Evolutionary conservation across 305 asterid species (phyloP).

Genomic region (Ruellia speciosa): DNA sequence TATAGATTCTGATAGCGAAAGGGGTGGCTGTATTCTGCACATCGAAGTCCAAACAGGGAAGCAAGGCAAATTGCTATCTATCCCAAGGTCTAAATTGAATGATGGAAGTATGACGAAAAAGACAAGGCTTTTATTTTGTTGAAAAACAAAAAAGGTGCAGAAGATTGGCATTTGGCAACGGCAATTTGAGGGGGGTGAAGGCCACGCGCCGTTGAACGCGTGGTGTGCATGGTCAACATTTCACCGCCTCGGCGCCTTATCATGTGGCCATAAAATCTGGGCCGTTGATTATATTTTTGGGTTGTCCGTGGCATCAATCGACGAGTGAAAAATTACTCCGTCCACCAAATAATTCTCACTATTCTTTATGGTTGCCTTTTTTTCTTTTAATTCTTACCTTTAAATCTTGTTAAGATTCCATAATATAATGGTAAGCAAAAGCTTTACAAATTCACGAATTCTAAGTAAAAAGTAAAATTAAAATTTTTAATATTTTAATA

Average conservation of each 20-base stretch:
- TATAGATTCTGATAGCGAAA: constrained; percentile 13
- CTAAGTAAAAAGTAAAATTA: too few species aligned
- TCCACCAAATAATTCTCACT: neutral
- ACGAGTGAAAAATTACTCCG: neutral
- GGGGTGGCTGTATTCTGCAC: constrained; percentile 20
- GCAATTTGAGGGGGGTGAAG: neutral
- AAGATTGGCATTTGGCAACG: neutral
- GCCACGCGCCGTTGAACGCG: constrained; percentile 35
- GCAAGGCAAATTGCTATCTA: neutral
- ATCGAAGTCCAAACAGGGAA: constrained; percentile 1
- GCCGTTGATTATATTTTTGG: constrained; percentile 16
- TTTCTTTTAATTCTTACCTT: too few species aligned
- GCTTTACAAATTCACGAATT: too few species aligned
- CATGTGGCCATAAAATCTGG: constrained; percentile 29
- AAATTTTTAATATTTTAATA: too few species aligned
- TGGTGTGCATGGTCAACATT: constrained; percentile 24
- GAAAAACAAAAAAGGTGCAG: constrained; percentile 1
- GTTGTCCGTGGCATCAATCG: neutral
- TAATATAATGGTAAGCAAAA: too few species aligned
- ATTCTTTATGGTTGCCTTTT: neutral
- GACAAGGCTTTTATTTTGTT: constrained; percentile 24
- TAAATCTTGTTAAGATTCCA: too few species aligned
- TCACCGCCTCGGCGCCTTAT: constrained; percentile 30
- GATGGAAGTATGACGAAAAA: constrained; percentile 26
- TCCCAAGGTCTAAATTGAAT: constrained; percentile 22